A percentile compares a stretch with the other conserved stretches of the same genome.
Conservation (phyloP, 2,329 filamentous ascomycete genomes). For the Colletotrichum godetiae region DNA sequence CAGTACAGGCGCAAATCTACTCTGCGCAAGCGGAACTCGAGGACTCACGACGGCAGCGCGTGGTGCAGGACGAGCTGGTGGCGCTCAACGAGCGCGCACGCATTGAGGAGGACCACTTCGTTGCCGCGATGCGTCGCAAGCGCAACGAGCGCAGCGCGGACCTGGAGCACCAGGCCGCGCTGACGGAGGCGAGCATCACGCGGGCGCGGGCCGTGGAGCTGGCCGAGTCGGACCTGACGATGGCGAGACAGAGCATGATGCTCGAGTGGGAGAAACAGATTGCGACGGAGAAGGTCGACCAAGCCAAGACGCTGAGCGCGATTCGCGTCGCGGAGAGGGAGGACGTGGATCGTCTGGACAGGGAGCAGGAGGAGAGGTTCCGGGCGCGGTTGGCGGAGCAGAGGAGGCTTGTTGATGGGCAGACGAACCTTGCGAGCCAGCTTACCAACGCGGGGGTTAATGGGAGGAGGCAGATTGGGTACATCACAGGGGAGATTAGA, state of each 20-base stretch:
- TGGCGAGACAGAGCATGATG: slow-evolving; percentile 53
- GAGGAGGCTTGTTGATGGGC: slow-evolving; percentile 60
- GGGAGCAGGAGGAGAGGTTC: slow-evolving; percentile 57
- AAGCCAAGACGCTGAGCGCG: slow-evolving; percentile 61
- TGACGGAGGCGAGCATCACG: slow-evolving; percentile 59
- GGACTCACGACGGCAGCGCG: slow-evolving; percentile 59
- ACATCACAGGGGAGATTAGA: slow-evolving; percentile 61
- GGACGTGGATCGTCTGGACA: slow-evolving; percentile 61
- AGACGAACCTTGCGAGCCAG: slow-evolving; percentile 51
- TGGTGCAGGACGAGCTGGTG: slow-evolving; percentile 57
- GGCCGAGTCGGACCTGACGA: slow-evolving; percentile 59
- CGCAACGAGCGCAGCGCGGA: slow-evolving; percentile 49
- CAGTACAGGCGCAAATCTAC: slow-evolving; percentile 62
- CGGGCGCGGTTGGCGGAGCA: slow-evolving; percentile 61
- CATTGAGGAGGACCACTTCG: slow-evolving; percentile 58
- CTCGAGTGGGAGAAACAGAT: slow-evolving; percentile 62
- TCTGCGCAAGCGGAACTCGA: slow-evolving; percentile 61
- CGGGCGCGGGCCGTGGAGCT: slow-evolving; percentile 57
- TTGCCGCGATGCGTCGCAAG: slow-evolving; percentile 49
- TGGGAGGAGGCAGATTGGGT: slow-evolving; percentile 66
- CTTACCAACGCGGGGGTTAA: slow-evolving; percentile 46
- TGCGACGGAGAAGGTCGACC: slow-evolving; percentile 57
- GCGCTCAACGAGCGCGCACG: slow-evolving; percentile 57
- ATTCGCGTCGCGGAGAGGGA: slow-evolving; percentile 62
- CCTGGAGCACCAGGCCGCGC: slow-evolving; percentile 58